phyloP scores from a whole-genome alignment of 2,329 filamentous ascomycete genomes.

The Trichoderma sp. region DNA sequence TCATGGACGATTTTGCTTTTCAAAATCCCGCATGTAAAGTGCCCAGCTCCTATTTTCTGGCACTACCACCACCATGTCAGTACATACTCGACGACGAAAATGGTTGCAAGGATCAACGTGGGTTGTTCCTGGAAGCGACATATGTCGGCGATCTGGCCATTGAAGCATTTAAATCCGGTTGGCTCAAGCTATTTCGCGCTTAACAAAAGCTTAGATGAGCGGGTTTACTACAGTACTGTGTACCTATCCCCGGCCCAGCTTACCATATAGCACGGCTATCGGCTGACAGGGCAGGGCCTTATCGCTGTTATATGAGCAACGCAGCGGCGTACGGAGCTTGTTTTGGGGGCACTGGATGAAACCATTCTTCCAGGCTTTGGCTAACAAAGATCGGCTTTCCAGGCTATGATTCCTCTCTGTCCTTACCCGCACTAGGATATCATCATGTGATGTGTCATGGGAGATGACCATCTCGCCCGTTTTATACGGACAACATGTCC shows the following conservation, averaged over 20 bases:
- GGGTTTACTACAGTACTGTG: neutral
- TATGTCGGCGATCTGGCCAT: neutral
- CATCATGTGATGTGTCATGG: conserved; percentile 12
- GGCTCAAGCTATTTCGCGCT: neutral
- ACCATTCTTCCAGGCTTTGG: neutral
- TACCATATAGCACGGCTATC: conserved; percentile 5
- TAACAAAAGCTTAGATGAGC: conserved; percentile 4
- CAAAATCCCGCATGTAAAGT: neutral
- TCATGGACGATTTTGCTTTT: neutral
- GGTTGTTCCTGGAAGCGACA: neutral
- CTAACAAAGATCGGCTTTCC: neutral
- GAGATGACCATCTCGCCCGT: neutral
- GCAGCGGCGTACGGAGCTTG: neutral
- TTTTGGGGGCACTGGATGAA: neutral
- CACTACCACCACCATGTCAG: neutral
- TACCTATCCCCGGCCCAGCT: neutral
- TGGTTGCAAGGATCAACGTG: neutral
- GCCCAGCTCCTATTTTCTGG: neutral
- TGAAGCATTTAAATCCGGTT: conserved; percentile 2
- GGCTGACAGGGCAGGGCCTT: conserved; percentile 9
- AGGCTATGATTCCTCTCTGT: neutral
- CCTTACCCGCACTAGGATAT: conserved; percentile 1
- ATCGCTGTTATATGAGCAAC: neutral
- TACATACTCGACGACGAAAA: neutral
- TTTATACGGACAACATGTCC: neutral